Evolutionary conservation across 176 grass and related monocot genomes (phyloP).

Genomic region (Juncus inflexus): DNA sequence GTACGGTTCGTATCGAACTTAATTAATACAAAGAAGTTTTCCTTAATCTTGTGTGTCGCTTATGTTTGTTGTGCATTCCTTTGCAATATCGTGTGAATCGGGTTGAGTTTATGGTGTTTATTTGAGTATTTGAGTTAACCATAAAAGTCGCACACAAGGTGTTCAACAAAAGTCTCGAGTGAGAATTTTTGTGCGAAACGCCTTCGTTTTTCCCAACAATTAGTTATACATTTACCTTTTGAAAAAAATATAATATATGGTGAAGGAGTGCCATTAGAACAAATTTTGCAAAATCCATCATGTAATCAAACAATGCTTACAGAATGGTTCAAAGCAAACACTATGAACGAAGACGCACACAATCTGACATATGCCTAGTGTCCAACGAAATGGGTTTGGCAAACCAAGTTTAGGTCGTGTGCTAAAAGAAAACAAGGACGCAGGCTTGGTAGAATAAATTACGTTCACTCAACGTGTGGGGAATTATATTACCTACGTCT

Average conservation of each 20-base stretch:
- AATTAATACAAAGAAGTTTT: no score
- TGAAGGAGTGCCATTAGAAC: accelerated
- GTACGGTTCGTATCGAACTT: no score
- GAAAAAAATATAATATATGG: not conserved
- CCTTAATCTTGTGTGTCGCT: no score
- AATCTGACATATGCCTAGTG: slow-evolving; percentile 32
- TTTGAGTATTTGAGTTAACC: no score
- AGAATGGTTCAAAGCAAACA: slow-evolving; percentile 26
- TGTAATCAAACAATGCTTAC: not conserved
- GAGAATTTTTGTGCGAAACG: no score
- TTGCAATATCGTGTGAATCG: no score
- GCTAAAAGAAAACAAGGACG: not conserved
- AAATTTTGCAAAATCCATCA: not conserved
- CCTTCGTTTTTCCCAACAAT: no score
- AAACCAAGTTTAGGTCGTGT: not conserved
- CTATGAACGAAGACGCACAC: not conserved
- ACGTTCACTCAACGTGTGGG: slow-evolving; percentile 10
- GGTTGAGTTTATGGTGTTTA: no score
- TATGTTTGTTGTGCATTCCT: no score
- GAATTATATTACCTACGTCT: slow-evolving; percentile 25
- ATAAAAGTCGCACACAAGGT: no score
- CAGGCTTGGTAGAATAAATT: slow-evolving; percentile 10
- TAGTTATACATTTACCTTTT: no score
- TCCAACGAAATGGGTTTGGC: not conserved
- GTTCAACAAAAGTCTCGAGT: no score